A percentile compares a stretch with the other conserved stretches of the same genome.
phyloP scores from a whole-genome alignment of 2,329 filamentous ascomycete genomes.

The Bipolaris zeicola region DNA sequence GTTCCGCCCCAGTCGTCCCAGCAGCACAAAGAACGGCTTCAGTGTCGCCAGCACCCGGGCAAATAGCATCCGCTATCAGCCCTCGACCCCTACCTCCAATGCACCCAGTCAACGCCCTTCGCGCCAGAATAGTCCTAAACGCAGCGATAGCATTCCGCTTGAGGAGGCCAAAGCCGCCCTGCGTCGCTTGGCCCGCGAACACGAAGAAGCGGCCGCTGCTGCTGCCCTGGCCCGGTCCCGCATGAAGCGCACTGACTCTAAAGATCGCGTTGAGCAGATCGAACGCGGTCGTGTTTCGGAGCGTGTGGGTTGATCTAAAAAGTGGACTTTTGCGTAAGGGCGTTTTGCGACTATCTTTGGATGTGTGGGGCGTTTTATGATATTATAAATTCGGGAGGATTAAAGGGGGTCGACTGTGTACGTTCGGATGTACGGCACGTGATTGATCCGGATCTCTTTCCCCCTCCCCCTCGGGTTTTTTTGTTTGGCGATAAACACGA shows the following conservation, averaged over 20 bases:
- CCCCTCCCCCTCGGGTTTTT: no score
- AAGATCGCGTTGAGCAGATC: constrained; percentile 20
- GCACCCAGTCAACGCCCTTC: constrained; percentile 32
- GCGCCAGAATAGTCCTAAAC: constrained; percentile 33
- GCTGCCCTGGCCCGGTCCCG: constrained; percentile 17
- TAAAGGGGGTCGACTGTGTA: no score
- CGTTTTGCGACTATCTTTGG: neutral
- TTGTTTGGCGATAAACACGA: no score
- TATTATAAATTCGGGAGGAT: no score
- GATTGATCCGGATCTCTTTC: no score
- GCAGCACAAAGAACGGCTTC: constrained; percentile 32
- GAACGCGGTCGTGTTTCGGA: constrained; percentile 27
- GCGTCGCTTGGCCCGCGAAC: constrained; percentile 35
- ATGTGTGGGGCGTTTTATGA: no score
- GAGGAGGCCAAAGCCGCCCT: constrained; percentile 37
- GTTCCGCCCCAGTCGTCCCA: constrained; percentile 30
- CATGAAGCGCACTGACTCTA: constrained; percentile 19
- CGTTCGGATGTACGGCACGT: no score
- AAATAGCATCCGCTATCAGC: constrained; percentile 34
- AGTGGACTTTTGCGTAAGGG: neutral
- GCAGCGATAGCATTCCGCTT: constrained; percentile 38
- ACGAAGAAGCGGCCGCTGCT: constrained; percentile 33
- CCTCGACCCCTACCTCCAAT: constrained; percentile 27
- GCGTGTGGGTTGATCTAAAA: constrained; percentile 18
- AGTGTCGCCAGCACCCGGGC: constrained; percentile 36